Conservation (phyloP, 495 filamentous ascomycete genomes). For the Choiromyces venosus region DNA sequence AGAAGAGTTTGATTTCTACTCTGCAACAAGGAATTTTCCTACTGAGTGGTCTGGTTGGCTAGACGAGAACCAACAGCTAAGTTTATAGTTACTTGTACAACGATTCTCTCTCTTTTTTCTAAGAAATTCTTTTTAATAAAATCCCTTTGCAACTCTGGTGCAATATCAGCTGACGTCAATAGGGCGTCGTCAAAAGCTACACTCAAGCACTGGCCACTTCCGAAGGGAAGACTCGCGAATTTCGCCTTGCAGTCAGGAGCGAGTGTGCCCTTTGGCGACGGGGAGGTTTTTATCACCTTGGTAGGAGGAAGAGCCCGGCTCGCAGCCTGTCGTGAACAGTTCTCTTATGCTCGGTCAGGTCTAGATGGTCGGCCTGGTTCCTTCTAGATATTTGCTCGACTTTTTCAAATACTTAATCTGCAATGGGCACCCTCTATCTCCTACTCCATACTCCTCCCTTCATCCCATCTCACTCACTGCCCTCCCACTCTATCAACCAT, state of each 20-base stretch:
- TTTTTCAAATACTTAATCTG: background rate
- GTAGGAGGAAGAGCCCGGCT: background rate
- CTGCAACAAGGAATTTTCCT: background rate
- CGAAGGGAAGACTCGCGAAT: background rate
- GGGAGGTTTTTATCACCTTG: background rate
- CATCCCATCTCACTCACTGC: background rate
- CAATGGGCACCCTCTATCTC: background rate
- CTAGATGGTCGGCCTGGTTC: background rate
- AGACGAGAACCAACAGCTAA: background rate
- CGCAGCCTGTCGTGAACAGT: background rate
- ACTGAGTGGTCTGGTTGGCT: background rate
- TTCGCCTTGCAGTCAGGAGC: background rate
- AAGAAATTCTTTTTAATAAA: background rate
- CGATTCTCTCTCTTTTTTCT: background rate
- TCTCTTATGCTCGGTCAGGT: background rate
- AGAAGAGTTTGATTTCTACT: too few relatives aligned
- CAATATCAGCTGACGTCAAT: background rate
- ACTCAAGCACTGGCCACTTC: background rate
- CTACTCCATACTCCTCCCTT: background rate
- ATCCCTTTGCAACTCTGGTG: background rate
- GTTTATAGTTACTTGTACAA: background rate
- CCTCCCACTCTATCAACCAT: background rate
- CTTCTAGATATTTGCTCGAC: background rate
- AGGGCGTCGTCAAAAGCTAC: background rate
- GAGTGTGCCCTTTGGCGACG: background rate